phyloP scores from a whole-genome alignment of 2,329 filamentous ascomycete genomes.

The Fusarium camptoceras region DNA sequence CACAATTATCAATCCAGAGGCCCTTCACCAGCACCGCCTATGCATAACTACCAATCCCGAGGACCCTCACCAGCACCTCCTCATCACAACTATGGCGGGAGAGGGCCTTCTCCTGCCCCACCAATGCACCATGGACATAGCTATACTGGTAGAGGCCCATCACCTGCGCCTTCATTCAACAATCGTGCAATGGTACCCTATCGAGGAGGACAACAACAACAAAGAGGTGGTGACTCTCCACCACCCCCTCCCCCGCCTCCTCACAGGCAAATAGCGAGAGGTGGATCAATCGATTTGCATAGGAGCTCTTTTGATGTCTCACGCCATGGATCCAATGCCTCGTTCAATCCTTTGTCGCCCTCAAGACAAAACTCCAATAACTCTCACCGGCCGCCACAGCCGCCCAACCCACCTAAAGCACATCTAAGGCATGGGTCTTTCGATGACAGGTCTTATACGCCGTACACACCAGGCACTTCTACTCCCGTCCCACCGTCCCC shows the following conservation, averaged over 20 bases:
- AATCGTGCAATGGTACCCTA: slow-evolving; percentile 42
- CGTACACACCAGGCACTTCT: slow-evolving; percentile 65
- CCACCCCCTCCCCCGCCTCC: slow-evolving; percentile 87
- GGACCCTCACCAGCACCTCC: slow-evolving; percentile 44
- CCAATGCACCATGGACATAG: slow-evolving; percentile 48
- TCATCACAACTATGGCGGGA: slow-evolving; percentile 48
- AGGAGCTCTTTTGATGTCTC: slow-evolving; percentile 48
- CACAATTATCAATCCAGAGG: slow-evolving; percentile 16
- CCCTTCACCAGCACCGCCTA: slow-evolving; percentile 38
- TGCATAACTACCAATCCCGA: slow-evolving; percentile 42
- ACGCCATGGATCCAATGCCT: slow-evolving; percentile 53
- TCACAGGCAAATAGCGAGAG: slow-evolving; percentile 73
- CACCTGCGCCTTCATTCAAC: slow-evolving; percentile 52
- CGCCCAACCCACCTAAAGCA: slow-evolving; percentile 32
- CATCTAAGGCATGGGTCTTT: slow-evolving; percentile 42
- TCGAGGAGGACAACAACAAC: slow-evolving; percentile 45
- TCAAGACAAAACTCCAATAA: slow-evolving; percentile 56
- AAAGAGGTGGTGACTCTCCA: slow-evolving; percentile 66
- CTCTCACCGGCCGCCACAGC: slow-evolving; percentile 49
- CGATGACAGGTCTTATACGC: slow-evolving; percentile 51
- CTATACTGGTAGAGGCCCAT: slow-evolving; percentile 53
- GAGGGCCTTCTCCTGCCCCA: slow-evolving; percentile 49
- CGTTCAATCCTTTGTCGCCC: slow-evolving; percentile 47
- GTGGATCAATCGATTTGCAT: slow-evolving; percentile 54
- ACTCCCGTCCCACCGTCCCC: slow-evolving; percentile 78